These are phyloP conservation scores for Picochlorum sp. DNA, from an alignment of 139 green algal species.

Conservation along the genomic window DNA sequence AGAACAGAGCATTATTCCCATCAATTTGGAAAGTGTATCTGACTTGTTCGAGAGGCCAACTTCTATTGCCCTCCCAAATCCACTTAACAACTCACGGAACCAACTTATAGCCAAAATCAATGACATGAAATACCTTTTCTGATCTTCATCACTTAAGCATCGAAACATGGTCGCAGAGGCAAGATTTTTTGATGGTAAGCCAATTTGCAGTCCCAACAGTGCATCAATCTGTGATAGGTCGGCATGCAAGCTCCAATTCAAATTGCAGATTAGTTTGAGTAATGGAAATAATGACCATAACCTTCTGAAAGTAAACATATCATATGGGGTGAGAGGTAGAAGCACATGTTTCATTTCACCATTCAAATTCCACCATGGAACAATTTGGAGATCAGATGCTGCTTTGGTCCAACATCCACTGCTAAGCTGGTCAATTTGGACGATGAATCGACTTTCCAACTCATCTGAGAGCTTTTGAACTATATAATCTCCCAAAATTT, in stretches of 20 bases:
- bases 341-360: no score
- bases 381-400: no score
- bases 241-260: background rate
- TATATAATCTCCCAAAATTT: no score
- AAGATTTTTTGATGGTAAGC: background rate
- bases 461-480: no score
- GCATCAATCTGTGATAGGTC: slow-evolving; percentile 5
- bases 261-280: background rate
- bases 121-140: slow-evolving; percentile 8
- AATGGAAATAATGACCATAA: slow-evolving; percentile 4
- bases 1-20: no score
- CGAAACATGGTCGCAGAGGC: background rate
- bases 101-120: slow-evolving; percentile 19
- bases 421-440: no score
- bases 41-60: background rate
- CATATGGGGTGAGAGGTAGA: background rate
- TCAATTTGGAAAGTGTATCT: no score
- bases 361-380: no score
- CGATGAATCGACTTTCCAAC: no score
- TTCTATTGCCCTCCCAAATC: background rate
- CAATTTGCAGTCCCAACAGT: slow-evolving; percentile 12
- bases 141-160: background rate
- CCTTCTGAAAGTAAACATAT: background rate
- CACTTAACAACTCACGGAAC: slow-evolving; percentile 19
- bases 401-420: no score